Evolutionary conservation across 1,139 yeast genomes (phyloP).

Genomic region (Debaryomyces psychrophilus): DNA sequence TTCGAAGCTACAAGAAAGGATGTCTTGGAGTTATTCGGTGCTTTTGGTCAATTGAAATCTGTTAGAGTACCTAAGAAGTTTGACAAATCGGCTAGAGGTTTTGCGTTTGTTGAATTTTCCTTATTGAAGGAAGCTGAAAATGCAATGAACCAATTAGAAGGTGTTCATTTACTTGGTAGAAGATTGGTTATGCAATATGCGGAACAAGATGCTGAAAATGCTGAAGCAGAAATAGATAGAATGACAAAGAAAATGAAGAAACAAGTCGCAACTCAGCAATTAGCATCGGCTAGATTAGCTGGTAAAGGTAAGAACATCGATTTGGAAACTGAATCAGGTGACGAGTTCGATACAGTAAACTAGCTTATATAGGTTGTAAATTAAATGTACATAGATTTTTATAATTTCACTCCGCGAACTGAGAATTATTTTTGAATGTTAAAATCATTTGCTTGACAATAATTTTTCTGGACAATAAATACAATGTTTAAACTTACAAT

Average conservation of each 20-base stretch:
- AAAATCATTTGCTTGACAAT: background rate
- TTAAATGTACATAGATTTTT: slow-evolving; percentile 5
- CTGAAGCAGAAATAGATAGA: slow-evolving; percentile 85
- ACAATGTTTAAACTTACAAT: slow-evolving; percentile 2
- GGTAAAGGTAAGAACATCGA: slow-evolving; percentile 80
- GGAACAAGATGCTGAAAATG: slow-evolving; percentile 75
- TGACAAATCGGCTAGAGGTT: slow-evolving; percentile 94
- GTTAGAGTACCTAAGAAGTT: slow-evolving; percentile 96
- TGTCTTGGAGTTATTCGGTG: slow-evolving; percentile 83
- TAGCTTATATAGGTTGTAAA: slow-evolving; percentile 1
- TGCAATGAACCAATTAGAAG: slow-evolving; percentile 94
- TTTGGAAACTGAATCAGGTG: slow-evolving; percentile 57
- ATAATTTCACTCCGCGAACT: slow-evolving; percentile 7
- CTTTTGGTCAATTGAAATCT: slow-evolving; percentile 92
- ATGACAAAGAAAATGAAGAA: slow-evolving; percentile 85
- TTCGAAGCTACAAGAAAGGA: slow-evolving; percentile 95
- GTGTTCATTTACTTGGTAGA: slow-evolving; percentile 96
- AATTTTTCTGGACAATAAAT: background rate
- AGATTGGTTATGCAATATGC: slow-evolving; percentile 95
- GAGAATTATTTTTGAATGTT: slow-evolving; percentile 6
- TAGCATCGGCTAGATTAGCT: slow-evolving; percentile 68
- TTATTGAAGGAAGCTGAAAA: slow-evolving; percentile 89
- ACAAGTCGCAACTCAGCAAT: slow-evolving; percentile 77
- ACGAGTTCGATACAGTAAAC: slow-evolving; percentile 20
- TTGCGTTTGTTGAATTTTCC: slow-evolving; percentile 93